These are phyloP conservation scores for Boletus rufocinnamomeus DNA, from an alignment of 768 basidiomycete genomes.

Conservation along the genomic window DNA sequence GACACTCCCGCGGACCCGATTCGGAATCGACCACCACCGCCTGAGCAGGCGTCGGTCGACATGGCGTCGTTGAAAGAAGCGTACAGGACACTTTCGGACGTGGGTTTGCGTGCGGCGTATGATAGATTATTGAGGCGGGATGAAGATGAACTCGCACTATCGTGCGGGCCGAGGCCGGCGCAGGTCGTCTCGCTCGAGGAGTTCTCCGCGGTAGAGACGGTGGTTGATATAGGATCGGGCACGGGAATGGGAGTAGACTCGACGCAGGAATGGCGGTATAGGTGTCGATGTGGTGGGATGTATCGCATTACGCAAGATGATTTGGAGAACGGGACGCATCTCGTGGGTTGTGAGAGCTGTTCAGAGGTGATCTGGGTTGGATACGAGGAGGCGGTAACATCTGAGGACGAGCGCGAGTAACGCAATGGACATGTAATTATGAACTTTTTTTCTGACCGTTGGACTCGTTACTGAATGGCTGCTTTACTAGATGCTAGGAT, in stretches of 20 bases:
- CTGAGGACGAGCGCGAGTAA: not conserved
- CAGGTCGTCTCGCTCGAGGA: constrained; percentile 79
- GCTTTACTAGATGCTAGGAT: not conserved
- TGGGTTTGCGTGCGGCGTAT: constrained; percentile 50
- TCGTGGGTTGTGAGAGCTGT: constrained; percentile 72
- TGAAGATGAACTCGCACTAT: constrained; percentile 3
- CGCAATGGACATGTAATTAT: not conserved
- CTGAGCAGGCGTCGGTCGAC: constrained; percentile 32
- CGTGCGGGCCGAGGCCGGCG: constrained; percentile 63
- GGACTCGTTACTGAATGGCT: not conserved
- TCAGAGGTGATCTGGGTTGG: constrained; percentile 86
- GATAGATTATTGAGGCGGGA: constrained; percentile 37
- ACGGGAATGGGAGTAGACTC: constrained; percentile 38
- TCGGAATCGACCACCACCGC: not conserved
- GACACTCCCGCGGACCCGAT: constrained; percentile 26
- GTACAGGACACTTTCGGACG: constrained; percentile 58
- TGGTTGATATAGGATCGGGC: not conserved
- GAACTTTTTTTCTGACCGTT: not conserved
- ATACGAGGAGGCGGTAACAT: constrained; percentile 55
- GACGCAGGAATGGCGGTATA: constrained; percentile 49
- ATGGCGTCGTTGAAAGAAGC: constrained; percentile 68
- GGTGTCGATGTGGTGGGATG: constrained; percentile 72
- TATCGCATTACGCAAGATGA: constrained; percentile 59
- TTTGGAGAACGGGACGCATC: constrained; percentile 71
- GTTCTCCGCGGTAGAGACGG: constrained; percentile 37